Evolutionary conservation across 2,329 filamentous ascomycete species (phyloP), one percentile per base, ranked within the genome.

Genomic region (Intubia oerlemansii): DNA sequence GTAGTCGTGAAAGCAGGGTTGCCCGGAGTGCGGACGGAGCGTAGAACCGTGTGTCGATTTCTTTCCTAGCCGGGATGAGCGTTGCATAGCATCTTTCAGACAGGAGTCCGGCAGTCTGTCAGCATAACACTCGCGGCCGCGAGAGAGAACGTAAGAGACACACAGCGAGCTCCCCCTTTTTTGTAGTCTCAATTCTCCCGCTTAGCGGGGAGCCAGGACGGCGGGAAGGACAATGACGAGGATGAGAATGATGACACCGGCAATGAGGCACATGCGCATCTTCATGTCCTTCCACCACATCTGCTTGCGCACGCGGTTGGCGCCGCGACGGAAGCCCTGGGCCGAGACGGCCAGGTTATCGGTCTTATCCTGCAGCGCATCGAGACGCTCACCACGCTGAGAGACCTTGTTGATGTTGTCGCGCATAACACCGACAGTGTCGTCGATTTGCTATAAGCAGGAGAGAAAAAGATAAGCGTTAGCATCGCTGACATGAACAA

Each of bases 201-300:
- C n/a, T n/a, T n/a, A n/a, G n/a, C n/a, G n/a, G n/a, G n/a, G n/a
- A n/a, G n/a, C n/a, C 19, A 33, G 27, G 22, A 33, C 81, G 42
- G 76, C 64, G 40, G 88, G 88, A 42, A 95, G 72, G 47, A 98
- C 88, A 50, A 98, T 95, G 52, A 98, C 68, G 42, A 91, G 59
- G 41, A 98, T 66, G 43, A 98, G 63, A 42, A 95, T 66, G 51
- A 95, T 76, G 53, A 98, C 77, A 45, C 84, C 88, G 34, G 73
- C 63, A 48, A 91, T 77, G 43, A 98, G 62, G 57, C 85, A 95
- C 63, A 93, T 88, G 53, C 88, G 74, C 88, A 98, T 98, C 71
- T 95, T 95, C 81, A 93, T 91, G 49, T 95, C 85, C 67, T 95
- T 95, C 85, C 84, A 95, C 85, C 85, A 95, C 85, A 95, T 95